Evolutionary conservation across 164 flowering plant genomes (phyloP), one percentile per base, ranked within the genome.

Genomic region (Dillenia turbinata): DNA sequence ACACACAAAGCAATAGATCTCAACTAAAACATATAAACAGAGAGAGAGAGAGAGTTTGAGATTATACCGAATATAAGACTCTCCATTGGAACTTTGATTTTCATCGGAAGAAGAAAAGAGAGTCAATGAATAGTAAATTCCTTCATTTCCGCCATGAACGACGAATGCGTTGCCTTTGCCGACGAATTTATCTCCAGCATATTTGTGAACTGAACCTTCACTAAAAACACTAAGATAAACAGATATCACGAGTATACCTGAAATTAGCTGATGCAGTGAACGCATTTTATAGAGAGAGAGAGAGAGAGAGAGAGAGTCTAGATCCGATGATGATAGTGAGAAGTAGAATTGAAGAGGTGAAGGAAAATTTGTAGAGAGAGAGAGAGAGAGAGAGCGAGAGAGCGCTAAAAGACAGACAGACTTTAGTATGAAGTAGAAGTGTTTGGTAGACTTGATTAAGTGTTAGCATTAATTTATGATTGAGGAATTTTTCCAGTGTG

Each of bases 111-210:
- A 8, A 55, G 96, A 86, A 19, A 88, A 33, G 40, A 33, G 40
- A 33, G 40, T 33, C 40, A 5, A 33, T 33, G 40, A 33, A 33
- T 33, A 81, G 75, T 84, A 89, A 63, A 95, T 81, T 43, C 99
- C 97, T 64, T 92, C 99, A 64, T 96, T 95, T 4, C 99, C 99
- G 1, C 95, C 99, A 62, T 91, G 93, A 33, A 94, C 74, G 0
- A 94, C 89, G 65, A 87, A 89, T 12, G 99, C 89, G 58, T 94
- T 94, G 2, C 97, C 99, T 66, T 86, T 91, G 62, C 71, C 66
- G 9, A 67, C 71, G 68, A 94, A 89, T 50, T 63, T 80, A 61
- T 81, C 87, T 3, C 67, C 71, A 12, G 57, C 51, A 72, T 94
- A 91, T 19, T 81, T 79, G 57, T 91, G 97, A 65, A 94, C 84